Evolutionary conservation across 2,329 filamentous ascomycete genomes (phyloP).

Genomic region (Aspergillus sp.): DNA sequence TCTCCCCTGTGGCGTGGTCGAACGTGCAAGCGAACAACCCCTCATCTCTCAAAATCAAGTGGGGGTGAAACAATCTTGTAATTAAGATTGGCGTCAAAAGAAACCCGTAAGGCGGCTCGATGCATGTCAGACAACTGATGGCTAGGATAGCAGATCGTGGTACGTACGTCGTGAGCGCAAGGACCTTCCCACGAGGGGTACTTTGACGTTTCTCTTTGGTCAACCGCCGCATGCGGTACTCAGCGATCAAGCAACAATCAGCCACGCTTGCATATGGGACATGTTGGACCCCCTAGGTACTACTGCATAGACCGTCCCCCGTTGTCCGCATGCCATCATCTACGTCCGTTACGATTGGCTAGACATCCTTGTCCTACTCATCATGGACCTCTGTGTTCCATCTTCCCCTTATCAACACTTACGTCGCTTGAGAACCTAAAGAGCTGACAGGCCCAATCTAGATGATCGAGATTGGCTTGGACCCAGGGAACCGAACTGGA

Average conservation of each 20-base stretch:
- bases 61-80: neutral
- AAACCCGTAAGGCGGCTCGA: slow-evolving; percentile 3
- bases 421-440: neutral
- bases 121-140: slow-evolving; percentile 13
- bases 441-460: neutral
- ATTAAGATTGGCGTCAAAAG: neutral
- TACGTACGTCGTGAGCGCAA: slow-evolving; percentile 2
- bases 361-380: neutral
- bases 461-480: neutral
- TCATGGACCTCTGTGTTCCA: neutral
- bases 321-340: neutral
- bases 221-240: neutral
- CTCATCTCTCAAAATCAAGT: neutral
- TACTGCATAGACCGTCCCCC: neutral
- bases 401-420: neutral
- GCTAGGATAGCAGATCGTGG: neutral
- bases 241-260: neutral
- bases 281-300: neutral
- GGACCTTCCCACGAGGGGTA: slow-evolving; percentile 5
- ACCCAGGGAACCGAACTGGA: neutral
- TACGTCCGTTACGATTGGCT: neutral
- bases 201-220: slow-evolving; percentile 3
- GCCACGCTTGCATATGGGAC: neutral
- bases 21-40: neutral
- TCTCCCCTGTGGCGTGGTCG: neutral